Conservation (phyloP, 75 land plant species). For the Selaginella moellendorffii region DNA sequence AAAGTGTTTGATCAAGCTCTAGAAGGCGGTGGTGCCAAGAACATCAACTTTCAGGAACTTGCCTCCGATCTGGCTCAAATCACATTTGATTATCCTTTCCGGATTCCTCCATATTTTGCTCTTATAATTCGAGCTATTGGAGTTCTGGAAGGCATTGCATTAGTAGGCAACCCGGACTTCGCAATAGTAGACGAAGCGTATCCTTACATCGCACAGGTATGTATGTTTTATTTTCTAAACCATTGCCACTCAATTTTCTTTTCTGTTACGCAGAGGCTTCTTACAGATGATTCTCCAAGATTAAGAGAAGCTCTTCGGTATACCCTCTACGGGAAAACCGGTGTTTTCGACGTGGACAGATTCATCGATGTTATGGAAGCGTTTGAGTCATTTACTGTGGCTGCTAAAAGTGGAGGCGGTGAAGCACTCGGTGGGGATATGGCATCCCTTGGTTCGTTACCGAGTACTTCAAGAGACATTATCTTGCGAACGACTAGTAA, state of each 20-base stretch:
- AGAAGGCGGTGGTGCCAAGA: slow-evolving; percentile 99
- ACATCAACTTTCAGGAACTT: slow-evolving; percentile 96
- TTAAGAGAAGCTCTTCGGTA: slow-evolving; percentile 81
- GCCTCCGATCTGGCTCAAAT: slow-evolving; percentile 99
- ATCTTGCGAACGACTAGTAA: slow-evolving; percentile 6
- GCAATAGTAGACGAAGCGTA: slow-evolving; percentile 99
- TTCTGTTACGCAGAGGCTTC: slow-evolving; percentile 45
- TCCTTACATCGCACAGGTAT: slow-evolving; percentile 98
- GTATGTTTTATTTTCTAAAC: not conserved
- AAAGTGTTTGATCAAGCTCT: slow-evolving; percentile 99
- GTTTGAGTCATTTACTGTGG: slow-evolving; percentile 73
- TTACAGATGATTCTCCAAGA: slow-evolving; percentile 91
- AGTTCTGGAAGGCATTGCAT: slow-evolving; percentile 94
- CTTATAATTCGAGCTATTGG: slow-evolving; percentile 97
- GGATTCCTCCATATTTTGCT: slow-evolving; percentile 99
- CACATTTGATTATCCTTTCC: slow-evolving; percentile 97
- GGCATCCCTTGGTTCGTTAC: slow-evolving; percentile 65
- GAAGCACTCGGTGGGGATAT: slow-evolving; percentile 61
- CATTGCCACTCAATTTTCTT: not conserved
- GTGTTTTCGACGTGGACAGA: slow-evolving; percentile 93
- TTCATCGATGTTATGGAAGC: slow-evolving; percentile 99
- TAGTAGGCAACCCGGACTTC: slow-evolving; percentile 98
- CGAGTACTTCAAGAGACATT: slow-evolving; percentile 6
- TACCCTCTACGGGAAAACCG: slow-evolving; percentile 91
- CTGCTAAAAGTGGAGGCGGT: slow-evolving; percentile 99